phyloP scores from a whole-genome alignment of 2,329 filamentous ascomycete genomes.

The Phoma sp. region DNA sequence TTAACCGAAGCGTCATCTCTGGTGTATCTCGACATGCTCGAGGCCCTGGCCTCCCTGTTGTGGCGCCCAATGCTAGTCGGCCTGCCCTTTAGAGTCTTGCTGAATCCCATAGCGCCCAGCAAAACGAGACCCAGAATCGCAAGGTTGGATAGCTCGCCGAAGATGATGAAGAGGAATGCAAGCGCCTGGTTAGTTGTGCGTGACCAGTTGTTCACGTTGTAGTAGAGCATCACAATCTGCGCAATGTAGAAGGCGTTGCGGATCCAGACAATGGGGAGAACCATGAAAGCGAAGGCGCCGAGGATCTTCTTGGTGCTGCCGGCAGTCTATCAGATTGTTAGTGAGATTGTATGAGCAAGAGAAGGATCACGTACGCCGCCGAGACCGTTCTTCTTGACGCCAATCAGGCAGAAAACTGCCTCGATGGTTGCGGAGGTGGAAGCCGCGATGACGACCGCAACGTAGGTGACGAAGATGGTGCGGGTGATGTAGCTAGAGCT shows the following conservation, averaged over 20 bases:
- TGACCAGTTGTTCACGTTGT: constrained; percentile 20
- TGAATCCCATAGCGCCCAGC: constrained; percentile 21
- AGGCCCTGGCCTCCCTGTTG: constrained; percentile 10
- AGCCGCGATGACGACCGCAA: constrained; percentile 16
- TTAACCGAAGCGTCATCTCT: constrained; percentile 7
- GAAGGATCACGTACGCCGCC: constrained; percentile 14
- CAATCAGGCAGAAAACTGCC: constrained; percentile 19
- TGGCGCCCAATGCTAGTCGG: constrained; percentile 2
- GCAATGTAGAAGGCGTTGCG: constrained; percentile 27
- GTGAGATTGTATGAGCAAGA: not conserved
- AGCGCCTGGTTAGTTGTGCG: constrained; percentile 26
- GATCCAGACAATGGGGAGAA: constrained; percentile 20
- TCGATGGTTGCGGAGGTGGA: constrained; percentile 21
- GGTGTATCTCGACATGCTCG: constrained; percentile 11
- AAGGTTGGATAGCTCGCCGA: constrained; percentile 21
- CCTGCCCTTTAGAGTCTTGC: constrained; percentile 13
- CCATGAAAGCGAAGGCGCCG: constrained; percentile 19
- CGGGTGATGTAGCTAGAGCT: constrained; percentile 11
- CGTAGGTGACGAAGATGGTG: constrained; percentile 19
- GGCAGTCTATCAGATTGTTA: not conserved
- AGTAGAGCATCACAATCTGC: constrained; percentile 22
- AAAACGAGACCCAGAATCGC: constrained; percentile 20
- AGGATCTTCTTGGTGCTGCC: constrained; percentile 15
- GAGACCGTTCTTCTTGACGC: constrained; percentile 21
- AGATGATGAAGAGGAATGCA: constrained; percentile 30